A percentile compares a stretch with the other conserved stretches of the same genome.
phyloP scores from a whole-genome alignment of 352 stramenopile genomes.

The Plasmopara viticola region DNA sequence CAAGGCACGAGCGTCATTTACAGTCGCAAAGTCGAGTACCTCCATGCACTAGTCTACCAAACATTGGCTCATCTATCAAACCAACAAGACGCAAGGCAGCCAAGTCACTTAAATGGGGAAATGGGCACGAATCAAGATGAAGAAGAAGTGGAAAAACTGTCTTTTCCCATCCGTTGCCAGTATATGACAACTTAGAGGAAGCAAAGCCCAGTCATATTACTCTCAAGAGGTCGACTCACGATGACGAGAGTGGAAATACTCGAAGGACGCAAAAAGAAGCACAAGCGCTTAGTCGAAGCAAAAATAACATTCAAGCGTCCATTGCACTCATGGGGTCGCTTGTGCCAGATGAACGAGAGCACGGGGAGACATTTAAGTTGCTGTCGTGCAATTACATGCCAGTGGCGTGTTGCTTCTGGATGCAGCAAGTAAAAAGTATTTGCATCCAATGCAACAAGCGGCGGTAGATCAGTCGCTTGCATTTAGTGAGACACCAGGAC shows the following conservation, averaged over 20 bases:
- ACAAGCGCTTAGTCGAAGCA: slow-evolving; percentile 30
- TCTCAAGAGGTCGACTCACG: slow-evolving; percentile 27
- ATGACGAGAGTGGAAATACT: slow-evolving; percentile 12
- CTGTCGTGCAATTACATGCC: slow-evolving; percentile 69
- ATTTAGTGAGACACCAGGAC: slow-evolving; percentile 24
- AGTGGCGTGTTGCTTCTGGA: slow-evolving; percentile 73
- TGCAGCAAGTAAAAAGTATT: slow-evolving; percentile 69
- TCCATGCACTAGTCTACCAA: slow-evolving; percentile 90
- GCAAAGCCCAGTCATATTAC: slow-evolving; percentile 45
- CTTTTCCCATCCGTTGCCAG: slow-evolving; percentile 51
- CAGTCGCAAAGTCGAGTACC: slow-evolving; percentile 93
- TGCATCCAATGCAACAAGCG: slow-evolving; percentile 19
- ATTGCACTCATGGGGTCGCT: slow-evolving; percentile 80
- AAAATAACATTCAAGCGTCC: slow-evolving; percentile 72
- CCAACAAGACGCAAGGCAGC: slow-evolving; percentile 37
- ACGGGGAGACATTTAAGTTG: slow-evolving; percentile 82
- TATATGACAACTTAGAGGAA: slow-evolving; percentile 60
- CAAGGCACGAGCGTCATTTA: slow-evolving; percentile 92
- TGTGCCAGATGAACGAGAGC: slow-evolving; percentile 64
- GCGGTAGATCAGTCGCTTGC: slow-evolving; percentile 8
- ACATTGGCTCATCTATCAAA: slow-evolving; percentile 73
- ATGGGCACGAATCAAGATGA: slow-evolving; percentile 23
- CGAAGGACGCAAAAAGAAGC: slow-evolving; percentile 17
- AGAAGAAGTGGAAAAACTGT: slow-evolving; percentile 23
- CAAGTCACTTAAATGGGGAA: slow-evolving; percentile 8